These are phyloP conservation scores for Flaveria bidentis DNA, from an alignment of 129 eudicot species.

Conservation along the genomic window DNA sequence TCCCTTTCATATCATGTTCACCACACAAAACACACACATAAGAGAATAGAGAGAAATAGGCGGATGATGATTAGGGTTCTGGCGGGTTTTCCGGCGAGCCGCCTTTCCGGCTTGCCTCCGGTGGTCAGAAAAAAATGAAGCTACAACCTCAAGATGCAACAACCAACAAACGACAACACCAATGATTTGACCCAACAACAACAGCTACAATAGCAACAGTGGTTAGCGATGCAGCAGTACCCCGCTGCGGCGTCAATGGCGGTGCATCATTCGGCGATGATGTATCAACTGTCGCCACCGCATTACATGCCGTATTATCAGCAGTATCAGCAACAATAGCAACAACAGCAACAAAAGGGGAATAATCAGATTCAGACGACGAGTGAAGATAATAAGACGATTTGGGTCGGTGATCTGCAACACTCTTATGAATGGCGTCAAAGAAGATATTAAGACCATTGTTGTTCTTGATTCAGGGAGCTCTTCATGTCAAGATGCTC, in stretches of 20 bases:
- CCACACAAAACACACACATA: too few relatives aligned
- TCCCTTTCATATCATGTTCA: too few relatives aligned
- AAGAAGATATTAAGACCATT: constrained; percentile 81
- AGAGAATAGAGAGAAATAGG: too few relatives aligned
- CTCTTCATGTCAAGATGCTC: constrained; percentile 64
- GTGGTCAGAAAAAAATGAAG: too few relatives aligned
- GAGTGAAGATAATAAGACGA: constrained; percentile 58
- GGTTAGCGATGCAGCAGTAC: constrained; percentile 52
- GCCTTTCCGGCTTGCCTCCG: too few relatives aligned
- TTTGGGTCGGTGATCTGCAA: constrained; percentile 78
- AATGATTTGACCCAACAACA: constrained; percentile 46
- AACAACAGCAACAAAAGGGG: constrained; percentile 30
- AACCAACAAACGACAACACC: constrained; percentile 42
- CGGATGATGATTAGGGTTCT: too few relatives aligned
- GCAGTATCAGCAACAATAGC: constrained; percentile 28
- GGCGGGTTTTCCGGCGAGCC: too few relatives aligned
- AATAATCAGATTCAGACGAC: constrained; percentile 46
- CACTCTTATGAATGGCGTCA: constrained; percentile 94
- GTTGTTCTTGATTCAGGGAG: constrained; percentile 75
- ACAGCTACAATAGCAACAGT: constrained; percentile 44
- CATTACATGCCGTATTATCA: constrained; percentile 55
- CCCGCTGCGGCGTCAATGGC: constrained; percentile 37
- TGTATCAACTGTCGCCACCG: constrained; percentile 52
- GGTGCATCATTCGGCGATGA: constrained; percentile 50
- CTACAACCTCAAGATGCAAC: constrained; percentile 34